Evolutionary conservation across 345 rosid genomes (phyloP).

Genomic region (Salix dunnii): DNA sequence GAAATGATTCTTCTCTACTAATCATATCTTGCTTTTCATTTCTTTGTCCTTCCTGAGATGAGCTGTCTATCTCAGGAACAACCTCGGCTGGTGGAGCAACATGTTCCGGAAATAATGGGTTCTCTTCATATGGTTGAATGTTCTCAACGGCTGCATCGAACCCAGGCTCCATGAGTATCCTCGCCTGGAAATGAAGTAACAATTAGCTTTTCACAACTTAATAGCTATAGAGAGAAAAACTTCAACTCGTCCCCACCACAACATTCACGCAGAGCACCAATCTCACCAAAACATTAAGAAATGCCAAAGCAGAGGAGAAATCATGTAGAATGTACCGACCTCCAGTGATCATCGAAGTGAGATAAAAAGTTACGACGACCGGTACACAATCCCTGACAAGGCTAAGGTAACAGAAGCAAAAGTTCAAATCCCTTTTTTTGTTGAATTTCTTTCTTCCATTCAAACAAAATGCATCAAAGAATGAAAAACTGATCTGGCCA

Average conservation of each 20-base stretch:
- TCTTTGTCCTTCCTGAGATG: slow-evolving; percentile 25
- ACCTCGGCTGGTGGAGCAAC: slow-evolving; percentile 27
- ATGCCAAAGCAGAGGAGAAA: neutral
- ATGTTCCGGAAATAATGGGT: slow-evolving; percentile 27
- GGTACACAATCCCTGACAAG: no score
- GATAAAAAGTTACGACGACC: no score
- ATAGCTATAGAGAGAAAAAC: neutral
- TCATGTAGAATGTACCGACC: neutral
- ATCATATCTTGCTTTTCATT: slow-evolving; percentile 28
- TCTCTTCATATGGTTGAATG: slow-evolving; percentile 29
- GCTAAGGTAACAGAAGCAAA: no score
- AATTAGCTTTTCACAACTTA: neutral
- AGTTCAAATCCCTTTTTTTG: neutral
- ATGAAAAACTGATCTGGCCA: no score
- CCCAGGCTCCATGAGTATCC: slow-evolving; percentile 69
- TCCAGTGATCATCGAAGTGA: neutral
- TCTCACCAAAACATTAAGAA: neutral
- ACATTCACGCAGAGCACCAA: neutral
- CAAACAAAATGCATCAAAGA: neutral
- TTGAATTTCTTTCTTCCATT: neutral
- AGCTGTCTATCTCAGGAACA: slow-evolving; percentile 36
- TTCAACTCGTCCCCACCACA: neutral
- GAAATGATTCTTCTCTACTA: slow-evolving; percentile 50
- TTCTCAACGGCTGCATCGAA: slow-evolving; percentile 40
- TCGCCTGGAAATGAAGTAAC: slow-evolving; percentile 56